Evolutionary conservation across 2,329 filamentous ascomycete genomes (phyloP), one percentile per base, ranked within the genome.

Genomic region (Trichoderma semiorbis): DNA sequence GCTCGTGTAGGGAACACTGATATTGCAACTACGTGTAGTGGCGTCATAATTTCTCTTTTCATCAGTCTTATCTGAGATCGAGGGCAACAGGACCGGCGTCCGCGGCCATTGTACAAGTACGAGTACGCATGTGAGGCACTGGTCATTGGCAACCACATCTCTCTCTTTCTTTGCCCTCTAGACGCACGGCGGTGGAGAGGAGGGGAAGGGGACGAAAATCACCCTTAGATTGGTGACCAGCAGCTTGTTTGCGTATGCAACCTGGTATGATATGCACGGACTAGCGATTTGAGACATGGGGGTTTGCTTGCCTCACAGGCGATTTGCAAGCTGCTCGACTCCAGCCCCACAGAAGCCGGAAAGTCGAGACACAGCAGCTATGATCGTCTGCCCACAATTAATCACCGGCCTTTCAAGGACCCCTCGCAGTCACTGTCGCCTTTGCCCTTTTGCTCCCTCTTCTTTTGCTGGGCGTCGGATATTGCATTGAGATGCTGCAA

Each of bases 161-260:
- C n/a, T 5, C 39, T 50, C n/a, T 50, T 39, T 60, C 26, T 58
- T 30, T 30, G 10, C 53, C 26, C 24, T 58, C 28, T 14, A 53
- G 70, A 68, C 70, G 65, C 70, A 72, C 64, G 58, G 58, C 57
- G 67, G 65, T 72, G 65, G 70, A n/a, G 64, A 68, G 57, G 57
- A 34, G 64, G 58, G 58, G 26, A 7, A 21, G 21, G 30, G 47
- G 57, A 64, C 57, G 61, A 62, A 69, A 69, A 69, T 32, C 57
- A 53, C 24, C 34, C 30, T 50, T 34, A 14, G 36, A 57, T 68
- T 72, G 63, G 70, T 68, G 70, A 68, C 70, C 11, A 63, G 47
- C 57, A 55, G 70, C 39, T 47, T 68, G 64, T 57, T 69, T 72
- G 63, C 57, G 70, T 65, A 72, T 68, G 58, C 70, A 53, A 61